Percentiles rank a stretch among this genome's conserved stretches.
Evolutionary conservation across 441 rosid species (phyloP).

Genomic region (Rhodomyrtus psidioides): DNA sequence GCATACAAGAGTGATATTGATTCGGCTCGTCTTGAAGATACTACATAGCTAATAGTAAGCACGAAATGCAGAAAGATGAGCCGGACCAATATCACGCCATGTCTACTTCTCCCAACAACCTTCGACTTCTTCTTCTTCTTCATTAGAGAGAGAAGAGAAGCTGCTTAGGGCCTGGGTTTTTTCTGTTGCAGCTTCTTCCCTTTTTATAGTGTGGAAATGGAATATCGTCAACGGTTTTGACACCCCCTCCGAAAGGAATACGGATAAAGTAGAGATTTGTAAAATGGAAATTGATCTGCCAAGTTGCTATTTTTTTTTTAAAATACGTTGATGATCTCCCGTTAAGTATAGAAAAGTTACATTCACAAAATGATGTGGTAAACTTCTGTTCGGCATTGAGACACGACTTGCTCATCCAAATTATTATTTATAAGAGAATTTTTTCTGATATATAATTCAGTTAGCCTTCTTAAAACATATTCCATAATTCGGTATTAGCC

Average conservation of each 20-base stretch:
- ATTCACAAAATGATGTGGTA: background rate
- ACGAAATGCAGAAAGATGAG: background rate
- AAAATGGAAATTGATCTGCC: background rate
- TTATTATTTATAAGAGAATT: background rate
- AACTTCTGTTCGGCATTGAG: background rate
- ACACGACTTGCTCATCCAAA: background rate
- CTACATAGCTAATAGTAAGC: background rate
- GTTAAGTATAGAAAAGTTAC: background rate
- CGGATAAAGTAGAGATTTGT: background rate
- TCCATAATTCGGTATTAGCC: too few species aligned
- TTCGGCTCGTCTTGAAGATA: conserved; percentile 6
- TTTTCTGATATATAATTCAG: background rate
- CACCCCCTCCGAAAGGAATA: background rate
- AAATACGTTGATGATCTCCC: background rate
- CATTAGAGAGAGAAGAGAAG: background rate
- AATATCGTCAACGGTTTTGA: background rate
- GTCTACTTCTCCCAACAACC: conserved; percentile 7
- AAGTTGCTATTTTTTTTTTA: background rate
- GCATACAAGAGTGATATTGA: conserved; percentile 22
- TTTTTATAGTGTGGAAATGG: background rate
- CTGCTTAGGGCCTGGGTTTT: background rate
- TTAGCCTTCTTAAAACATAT: background rate
- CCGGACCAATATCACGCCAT: conserved; percentile 15
- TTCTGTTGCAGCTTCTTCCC: background rate
- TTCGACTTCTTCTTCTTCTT: background rate